Base-by-base conservation (phyloP, 495 filamentous ascomycete species). In the Penicillium paradoxum region DNA sequence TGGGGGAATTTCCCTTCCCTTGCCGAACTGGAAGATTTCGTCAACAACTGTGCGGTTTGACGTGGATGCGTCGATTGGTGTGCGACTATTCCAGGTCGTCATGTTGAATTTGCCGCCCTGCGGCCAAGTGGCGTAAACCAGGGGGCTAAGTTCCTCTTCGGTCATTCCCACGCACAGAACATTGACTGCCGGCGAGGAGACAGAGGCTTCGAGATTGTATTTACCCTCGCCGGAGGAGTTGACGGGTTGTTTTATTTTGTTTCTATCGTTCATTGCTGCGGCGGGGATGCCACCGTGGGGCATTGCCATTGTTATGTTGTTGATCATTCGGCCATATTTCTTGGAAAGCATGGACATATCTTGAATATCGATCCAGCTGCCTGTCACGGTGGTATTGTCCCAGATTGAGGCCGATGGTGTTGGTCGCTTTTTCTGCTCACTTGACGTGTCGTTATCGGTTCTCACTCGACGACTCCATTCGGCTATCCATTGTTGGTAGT, bases 281-380 rank as follows among this genome's bases (percentile, higher is more conserved):
- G 65, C 65, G 22, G 84, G 78, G 4, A 91, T 69, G 1, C 84
- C 84, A 2, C 80, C 73, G 51, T 90, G 87, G 0, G 87, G 87
- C 74, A 90, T 83, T 2, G 85, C 83, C 56, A 89, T 77, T 0
- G 84, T 88, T 36, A 90, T 79, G 58, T 90, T 90, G 65, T 87
- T 83, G 52, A 90, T 63, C 38, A 85, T 68, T 32, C 86, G 72
- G 0, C 57, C 49, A 55, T 79, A 63, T 25, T 66, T 53, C 2
- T 65, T 45, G 11, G 79, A 86, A 2, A 67, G 63, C 4, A 65
- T 62, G 0, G 67, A 70, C 27, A 81, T 73, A 49, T 85, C 64
- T 21, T 65, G 61, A 7, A 65, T 56, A 11, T 79, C 69, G 43
- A 88, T 80, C 85, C 85, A 89, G 32, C 72, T 70, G 4, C 79